A percentile compares a stretch with the other conserved stretches of the same genome.
These are phyloP conservation scores for Penicillium longicatenatum DNA, from an alignment of 495 filamentous ascomycete genomes.

Conservation along the genomic window DNA sequence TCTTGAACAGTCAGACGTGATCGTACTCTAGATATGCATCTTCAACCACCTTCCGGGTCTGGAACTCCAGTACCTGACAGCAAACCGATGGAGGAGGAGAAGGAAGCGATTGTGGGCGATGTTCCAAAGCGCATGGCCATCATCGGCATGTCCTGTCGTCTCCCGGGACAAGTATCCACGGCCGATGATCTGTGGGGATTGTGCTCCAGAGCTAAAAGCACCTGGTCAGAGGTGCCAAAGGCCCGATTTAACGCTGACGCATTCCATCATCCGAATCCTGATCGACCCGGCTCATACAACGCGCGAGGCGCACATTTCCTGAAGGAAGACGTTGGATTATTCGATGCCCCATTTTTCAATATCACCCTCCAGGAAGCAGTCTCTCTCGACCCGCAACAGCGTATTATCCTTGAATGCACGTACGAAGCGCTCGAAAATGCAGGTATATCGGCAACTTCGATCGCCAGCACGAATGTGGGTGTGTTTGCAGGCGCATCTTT, in stretches of 20 bases:
- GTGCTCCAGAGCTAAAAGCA: slow-evolving; percentile 29
- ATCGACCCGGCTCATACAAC: slow-evolving; percentile 32
- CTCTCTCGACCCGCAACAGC: slow-evolving; percentile 52
- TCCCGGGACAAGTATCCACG: slow-evolving; percentile 53
- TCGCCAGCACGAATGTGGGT: slow-evolving; percentile 47
- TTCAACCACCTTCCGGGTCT: slow-evolving; percentile 23
- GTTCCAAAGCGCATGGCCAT: slow-evolving; percentile 41
- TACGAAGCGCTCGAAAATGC: slow-evolving; percentile 52
- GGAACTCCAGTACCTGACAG: slow-evolving; percentile 15
- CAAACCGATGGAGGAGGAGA: neutral
- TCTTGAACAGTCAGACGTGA: slow-evolving; percentile 9
- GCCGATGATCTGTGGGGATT: slow-evolving; percentile 61
- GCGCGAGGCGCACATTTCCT: slow-evolving; percentile 41
- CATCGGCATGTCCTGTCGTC: slow-evolving; percentile 50
- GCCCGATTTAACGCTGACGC: slow-evolving; percentile 48
- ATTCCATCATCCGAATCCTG: slow-evolving; percentile 42
- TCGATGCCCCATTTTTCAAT: slow-evolving; percentile 59
- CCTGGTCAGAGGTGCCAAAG: slow-evolving; percentile 28
- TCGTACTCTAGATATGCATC: slow-evolving; percentile 18
- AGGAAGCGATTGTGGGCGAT: slow-evolving; percentile 5
- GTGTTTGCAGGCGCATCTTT: slow-evolving; percentile 48
- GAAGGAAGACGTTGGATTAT: slow-evolving; percentile 51
- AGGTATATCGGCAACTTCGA: slow-evolving; percentile 42
- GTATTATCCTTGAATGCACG: slow-evolving; percentile 43
- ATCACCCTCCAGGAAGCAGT: slow-evolving; percentile 46